Conservation (phyloP, 257 asterid genomes). For the Coffea canephora region DNA sequence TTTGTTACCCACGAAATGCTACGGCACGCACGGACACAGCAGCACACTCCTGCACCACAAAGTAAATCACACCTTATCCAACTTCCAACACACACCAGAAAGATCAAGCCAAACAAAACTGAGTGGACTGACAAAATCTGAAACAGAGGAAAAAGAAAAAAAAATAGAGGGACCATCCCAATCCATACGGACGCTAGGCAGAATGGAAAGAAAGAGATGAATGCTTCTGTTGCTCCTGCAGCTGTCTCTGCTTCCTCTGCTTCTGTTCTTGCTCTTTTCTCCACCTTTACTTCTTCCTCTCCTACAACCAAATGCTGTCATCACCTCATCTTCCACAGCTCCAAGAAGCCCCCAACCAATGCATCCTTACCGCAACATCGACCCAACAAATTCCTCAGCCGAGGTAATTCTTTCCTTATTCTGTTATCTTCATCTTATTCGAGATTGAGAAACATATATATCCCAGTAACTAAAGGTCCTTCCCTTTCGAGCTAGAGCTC, state of each 20-base stretch:
- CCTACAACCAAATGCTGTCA: conserved; percentile 1
- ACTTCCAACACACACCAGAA: background rate
- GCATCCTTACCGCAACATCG: conserved; percentile 1
- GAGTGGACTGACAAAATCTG: background rate
- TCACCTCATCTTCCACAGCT: conserved; percentile 3
- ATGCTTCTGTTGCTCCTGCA: conserved; percentile 7
- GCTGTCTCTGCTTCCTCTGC: conserved; percentile 6
- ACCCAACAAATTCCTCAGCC: conserved; percentile 3
- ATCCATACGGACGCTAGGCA: background rate
- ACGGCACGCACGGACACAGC: no score
- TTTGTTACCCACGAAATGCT: no score
- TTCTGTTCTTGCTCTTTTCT: background rate
- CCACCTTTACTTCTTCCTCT: background rate
- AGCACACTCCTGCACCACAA: conserved; percentile 10
- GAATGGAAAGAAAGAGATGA: conserved; percentile 26
- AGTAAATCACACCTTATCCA: conserved; percentile 20
- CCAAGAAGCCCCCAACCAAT: conserved; percentile 3
- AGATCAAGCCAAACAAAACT: background rate
- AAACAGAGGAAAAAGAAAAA: background rate
- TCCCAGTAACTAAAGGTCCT: no score
- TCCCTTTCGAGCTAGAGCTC: no score
- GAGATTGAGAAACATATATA: no score
- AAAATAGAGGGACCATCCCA: conserved; percentile 4
- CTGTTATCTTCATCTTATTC: no score
- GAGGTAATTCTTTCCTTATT: conserved; percentile 11